Evolutionary conservation across 176 grass and related monocot species (phyloP).

Genomic region (Avena atlantica): DNA sequence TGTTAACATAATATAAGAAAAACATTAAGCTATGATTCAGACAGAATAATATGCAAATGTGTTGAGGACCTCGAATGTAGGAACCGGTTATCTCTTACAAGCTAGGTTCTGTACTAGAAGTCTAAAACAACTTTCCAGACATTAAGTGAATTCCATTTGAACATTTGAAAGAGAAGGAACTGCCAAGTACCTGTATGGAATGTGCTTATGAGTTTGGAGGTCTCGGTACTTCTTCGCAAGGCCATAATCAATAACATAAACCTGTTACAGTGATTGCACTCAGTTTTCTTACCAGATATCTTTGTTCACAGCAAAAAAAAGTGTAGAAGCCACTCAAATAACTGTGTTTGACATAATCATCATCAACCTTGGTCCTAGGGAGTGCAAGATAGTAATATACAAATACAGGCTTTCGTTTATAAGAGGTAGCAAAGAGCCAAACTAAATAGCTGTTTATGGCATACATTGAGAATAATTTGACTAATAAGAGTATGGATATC

Average conservation of each 20-base stretch:
- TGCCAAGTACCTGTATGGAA: slow-evolving; percentile 67
- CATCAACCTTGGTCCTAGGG: background rate
- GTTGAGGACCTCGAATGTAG: background rate
- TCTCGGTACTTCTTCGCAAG: slow-evolving; percentile 73
- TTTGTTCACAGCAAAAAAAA: slow-evolving; percentile 27
- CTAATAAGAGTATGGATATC: background rate
- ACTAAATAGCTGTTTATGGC: slow-evolving; percentile 10
- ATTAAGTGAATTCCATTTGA: slow-evolving; percentile 2
- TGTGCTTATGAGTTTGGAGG: slow-evolving; percentile 76
- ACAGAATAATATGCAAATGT: slow-evolving; percentile 19
- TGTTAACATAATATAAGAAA: slow-evolving; percentile 22
- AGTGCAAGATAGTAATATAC: slow-evolving; percentile 8
- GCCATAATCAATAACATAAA: slow-evolving; percentile 75
- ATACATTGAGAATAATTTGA: background rate
- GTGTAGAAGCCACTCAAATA: background rate
- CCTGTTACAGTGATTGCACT: slow-evolving; percentile 41
- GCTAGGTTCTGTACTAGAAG: slow-evolving; percentile 5
- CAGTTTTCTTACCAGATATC: slow-evolving; percentile 24
- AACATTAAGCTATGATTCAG: background rate
- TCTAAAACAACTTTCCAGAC: slow-evolving; percentile 20
- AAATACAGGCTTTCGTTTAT: background rate
- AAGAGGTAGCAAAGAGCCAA: background rate
- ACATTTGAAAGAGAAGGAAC: slow-evolving; percentile 15
- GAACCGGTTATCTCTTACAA: background rate
- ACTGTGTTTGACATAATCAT: slow-evolving; percentile 6